Percentiles rank a stretch among this genome's conserved stretches.
Conservation (phyloP, 768 basidiomycete genomes). For the Phylloporus rhodoxanthus region DNA sequence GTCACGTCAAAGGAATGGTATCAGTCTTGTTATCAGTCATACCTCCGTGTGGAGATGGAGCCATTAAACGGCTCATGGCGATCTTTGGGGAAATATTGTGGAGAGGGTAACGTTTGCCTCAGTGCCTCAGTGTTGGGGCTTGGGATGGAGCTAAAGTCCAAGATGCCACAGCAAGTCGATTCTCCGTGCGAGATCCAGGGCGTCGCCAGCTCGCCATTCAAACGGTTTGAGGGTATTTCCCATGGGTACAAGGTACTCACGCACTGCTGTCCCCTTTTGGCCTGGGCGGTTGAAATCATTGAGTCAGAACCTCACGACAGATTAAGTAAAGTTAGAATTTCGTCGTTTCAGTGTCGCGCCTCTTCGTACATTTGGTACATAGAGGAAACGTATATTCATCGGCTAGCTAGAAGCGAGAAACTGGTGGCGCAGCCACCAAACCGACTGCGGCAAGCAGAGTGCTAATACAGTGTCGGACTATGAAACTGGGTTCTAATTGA, state of each 20-base stretch:
- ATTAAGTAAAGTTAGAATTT: background rate
- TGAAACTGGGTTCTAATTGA: background rate
- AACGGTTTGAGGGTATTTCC: background rate
- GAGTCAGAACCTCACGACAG: background rate
- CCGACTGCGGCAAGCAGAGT: background rate
- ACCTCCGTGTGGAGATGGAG: slow-evolving; percentile 9
- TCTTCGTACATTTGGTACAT: background rate
- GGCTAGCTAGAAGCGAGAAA: too few relatives aligned
- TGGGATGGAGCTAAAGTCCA: background rate
- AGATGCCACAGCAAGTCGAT: background rate
- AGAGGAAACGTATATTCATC: too few relatives aligned
- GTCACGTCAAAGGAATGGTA: background rate
- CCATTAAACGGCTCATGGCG: slow-evolving; percentile 11
- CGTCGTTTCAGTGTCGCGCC: background rate
- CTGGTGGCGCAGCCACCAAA: background rate
- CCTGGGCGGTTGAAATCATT: background rate
- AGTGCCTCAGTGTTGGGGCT: background rate
- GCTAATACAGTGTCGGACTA: background rate
- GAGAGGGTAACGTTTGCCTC: background rate
- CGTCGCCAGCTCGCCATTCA: background rate
- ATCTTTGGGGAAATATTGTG: background rate
- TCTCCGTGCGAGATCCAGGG: background rate
- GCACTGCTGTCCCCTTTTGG: background rate
- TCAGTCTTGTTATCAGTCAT: background rate
- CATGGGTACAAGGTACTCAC: background rate